phyloP scores from a whole-genome alignment of 305 asterid species.

The Vinca major region DNA sequence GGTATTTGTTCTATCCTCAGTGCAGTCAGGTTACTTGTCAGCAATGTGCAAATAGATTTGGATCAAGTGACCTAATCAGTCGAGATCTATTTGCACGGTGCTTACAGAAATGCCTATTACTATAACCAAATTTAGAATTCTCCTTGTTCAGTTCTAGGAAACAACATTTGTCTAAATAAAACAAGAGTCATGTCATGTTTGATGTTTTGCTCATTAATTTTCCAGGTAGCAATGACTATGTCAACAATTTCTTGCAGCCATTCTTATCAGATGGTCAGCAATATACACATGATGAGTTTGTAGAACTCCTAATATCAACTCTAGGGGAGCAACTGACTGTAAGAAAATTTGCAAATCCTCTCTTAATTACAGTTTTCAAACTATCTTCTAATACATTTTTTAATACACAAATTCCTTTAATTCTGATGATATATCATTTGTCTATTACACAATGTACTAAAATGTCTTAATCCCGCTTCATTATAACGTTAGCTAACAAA shows the following conservation, averaged over 20 bases:
- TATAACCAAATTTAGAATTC: too few species aligned
- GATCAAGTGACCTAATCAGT: too few species aligned
- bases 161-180: background rate
- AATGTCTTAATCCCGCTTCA: too few species aligned
- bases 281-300: conserved; percentile 59
- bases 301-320: conserved; percentile 45
- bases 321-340: conserved; percentile 51
- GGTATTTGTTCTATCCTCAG: conserved; percentile 26
- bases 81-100: too few species aligned
- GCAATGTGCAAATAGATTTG: too few species aligned
- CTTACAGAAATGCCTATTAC: too few species aligned
- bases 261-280: conserved; percentile 51
- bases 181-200: background rate
- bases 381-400: too few species aligned
- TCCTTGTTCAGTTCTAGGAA: background rate
- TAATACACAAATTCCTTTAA: too few species aligned
- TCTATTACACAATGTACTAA: too few species aligned
- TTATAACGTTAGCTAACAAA: background rate
- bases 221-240: conserved; percentile 82
- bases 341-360: conserved; percentile 6
- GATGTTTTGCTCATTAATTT: background rate
- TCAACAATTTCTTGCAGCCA: conserved; percentile 70
- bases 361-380: background rate
- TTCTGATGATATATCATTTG: too few species aligned
- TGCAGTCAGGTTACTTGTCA: too few species aligned